Conservation (phyloP, 495 filamentous ascomycete species). For the Xylaria venustula region DNA sequence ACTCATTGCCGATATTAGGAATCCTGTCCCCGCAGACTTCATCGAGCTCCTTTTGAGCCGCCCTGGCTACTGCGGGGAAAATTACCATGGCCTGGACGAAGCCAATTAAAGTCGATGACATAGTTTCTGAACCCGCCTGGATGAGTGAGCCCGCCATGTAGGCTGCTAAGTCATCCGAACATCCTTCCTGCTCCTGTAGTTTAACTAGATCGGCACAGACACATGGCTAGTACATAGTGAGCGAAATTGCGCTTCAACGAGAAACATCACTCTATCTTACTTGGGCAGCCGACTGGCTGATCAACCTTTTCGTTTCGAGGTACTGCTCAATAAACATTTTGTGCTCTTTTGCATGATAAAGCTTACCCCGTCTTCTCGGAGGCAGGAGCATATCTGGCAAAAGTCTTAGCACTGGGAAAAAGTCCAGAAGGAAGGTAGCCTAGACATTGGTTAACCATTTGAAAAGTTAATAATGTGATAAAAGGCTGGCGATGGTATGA, state of each 20-base stretch:
- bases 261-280: constrained; percentile 23
- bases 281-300: too few species aligned
- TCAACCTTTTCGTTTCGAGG: constrained; percentile 32
- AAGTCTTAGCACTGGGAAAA: constrained; percentile 4
- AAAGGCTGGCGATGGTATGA: too few species aligned
- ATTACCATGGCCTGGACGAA: constrained; percentile 59
- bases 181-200: constrained; percentile 30
- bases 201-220: constrained; percentile 30
- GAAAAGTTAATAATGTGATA: too few species aligned
- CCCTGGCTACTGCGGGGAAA: constrained; percentile 42
- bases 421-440: neutral
- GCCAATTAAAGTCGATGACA: constrained; percentile 44
- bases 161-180: constrained; percentile 34
- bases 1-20: constrained; percentile 52
- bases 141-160: constrained; percentile 48
- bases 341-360: constrained; percentile 26
- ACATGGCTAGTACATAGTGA: constrained; percentile 24
- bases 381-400: constrained; percentile 42
- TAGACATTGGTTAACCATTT: neutral
- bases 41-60: constrained; percentile 54
- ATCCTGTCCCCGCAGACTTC: constrained; percentile 43
- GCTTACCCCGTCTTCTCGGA: constrained; percentile 15
- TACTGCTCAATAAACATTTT: constrained; percentile 36
- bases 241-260: constrained; percentile 16
- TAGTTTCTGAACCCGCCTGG: constrained; percentile 55